phyloP scores from a whole-genome alignment of 202 grass and related monocot species.

The Zoysia matrella region DNA sequence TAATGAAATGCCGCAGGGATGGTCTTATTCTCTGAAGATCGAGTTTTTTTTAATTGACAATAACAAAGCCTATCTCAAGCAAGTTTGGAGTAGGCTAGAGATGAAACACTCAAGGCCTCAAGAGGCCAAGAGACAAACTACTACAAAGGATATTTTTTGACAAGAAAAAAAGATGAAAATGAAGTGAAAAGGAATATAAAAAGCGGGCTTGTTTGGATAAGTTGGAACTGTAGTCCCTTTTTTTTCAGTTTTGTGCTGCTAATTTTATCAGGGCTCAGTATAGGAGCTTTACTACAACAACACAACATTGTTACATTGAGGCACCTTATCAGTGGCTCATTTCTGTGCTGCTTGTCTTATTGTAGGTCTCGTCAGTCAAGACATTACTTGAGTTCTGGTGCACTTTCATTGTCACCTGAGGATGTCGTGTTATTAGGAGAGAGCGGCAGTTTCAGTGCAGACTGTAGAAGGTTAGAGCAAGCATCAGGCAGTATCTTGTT shows the following conservation, averaged over 20 bases:
- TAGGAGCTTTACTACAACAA: neutral
- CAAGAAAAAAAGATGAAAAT: no score
- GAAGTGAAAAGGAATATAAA: no score
- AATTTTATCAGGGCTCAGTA: conserved; percentile 21
- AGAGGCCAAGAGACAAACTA: no score
- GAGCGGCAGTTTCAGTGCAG: conserved; percentile 55
- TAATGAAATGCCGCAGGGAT: no score
- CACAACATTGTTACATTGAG: neutral
- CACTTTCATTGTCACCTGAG: conserved; percentile 58
- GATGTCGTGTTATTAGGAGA: conserved; percentile 63
- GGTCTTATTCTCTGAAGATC: no score
- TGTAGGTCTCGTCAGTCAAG: conserved; percentile 63
- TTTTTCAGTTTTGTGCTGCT: neutral
- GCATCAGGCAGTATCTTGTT: neutral
- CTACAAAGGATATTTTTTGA: no score
- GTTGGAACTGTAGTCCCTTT: no score
- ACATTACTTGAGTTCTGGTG: conserved; percentile 72
- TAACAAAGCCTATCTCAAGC: no score
- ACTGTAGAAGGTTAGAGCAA: conserved; percentile 36
- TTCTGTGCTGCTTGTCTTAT: conserved; percentile 18
- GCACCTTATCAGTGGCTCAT: conserved; percentile 5
- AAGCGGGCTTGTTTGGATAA: no score
- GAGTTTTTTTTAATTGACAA: no score
- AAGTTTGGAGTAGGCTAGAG: no score
- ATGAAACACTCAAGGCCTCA: no score